Percentiles rank a stretch among this genome's conserved stretches.
phyloP scores from a whole-genome alignment of 257 asterid genomes.

The Ilex aquifolium region DNA sequence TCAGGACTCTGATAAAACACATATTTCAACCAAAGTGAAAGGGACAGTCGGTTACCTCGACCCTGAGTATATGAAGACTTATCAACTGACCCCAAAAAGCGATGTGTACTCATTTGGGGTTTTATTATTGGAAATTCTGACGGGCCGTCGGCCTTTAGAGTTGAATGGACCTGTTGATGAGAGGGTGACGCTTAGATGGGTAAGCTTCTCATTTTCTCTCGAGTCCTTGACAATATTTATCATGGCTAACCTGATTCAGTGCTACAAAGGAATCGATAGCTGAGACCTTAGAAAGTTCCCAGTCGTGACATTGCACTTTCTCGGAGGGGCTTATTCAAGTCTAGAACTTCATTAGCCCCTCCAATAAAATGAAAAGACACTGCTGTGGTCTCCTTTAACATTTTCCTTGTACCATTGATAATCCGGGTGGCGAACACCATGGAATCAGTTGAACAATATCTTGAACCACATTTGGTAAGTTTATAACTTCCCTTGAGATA shows the following conservation, averaged over 20 bases:
- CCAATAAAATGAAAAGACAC: neutral
- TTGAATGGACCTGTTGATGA: constrained; percentile 58
- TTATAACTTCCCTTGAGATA: too few relatives aligned
- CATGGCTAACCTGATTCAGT: neutral
- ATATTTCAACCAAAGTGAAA: constrained; percentile 81
- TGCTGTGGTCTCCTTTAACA: neutral
- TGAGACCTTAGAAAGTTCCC: neutral
- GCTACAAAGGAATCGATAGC: neutral
- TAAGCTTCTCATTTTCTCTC: constrained; percentile 26
- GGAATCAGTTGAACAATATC: too few relatives aligned
- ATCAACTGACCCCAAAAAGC: constrained; percentile 80
- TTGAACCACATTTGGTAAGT: too few relatives aligned
- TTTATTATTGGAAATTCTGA: constrained; percentile 64
- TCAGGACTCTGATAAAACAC: constrained; percentile 62
- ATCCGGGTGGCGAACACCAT: too few relatives aligned
- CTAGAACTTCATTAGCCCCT: neutral
- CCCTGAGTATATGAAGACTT: constrained; percentile 93
- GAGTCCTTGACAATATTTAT: neutral
- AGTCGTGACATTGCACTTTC: neutral
- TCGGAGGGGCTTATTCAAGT: too few relatives aligned
- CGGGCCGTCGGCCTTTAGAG: constrained; percentile 97
- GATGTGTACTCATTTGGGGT: constrained; percentile 98
- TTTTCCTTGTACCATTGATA: too few relatives aligned
- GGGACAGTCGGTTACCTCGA: constrained; percentile 98
- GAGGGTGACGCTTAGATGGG: constrained; percentile 87